Percentiles rank a stretch among this genome's conserved stretches.
Conservation (phyloP, 768 basidiomycete species). For the Hygrophoropsis aurantiaca region DNA sequence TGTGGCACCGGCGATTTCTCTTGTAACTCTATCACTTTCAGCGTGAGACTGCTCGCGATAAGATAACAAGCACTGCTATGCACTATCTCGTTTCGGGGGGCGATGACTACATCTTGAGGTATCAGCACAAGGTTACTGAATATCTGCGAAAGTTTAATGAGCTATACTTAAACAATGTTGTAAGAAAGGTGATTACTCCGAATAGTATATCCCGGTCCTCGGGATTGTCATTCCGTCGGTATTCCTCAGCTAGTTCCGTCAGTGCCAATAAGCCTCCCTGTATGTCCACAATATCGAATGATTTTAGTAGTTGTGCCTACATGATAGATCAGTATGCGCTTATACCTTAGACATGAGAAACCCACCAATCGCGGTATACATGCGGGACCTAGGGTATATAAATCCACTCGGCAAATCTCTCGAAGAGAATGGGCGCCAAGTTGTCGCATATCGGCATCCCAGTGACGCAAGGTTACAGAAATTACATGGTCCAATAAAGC, state of each 20-base stretch:
- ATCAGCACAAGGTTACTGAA: constrained; percentile 59
- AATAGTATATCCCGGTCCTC: constrained; percentile 36
- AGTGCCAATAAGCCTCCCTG: constrained; percentile 83
- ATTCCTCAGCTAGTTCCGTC: constrained; percentile 69
- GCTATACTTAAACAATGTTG: background rate
- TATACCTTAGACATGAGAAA: constrained; percentile 4
- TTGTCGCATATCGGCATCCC: constrained; percentile 81
- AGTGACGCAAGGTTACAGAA: constrained; percentile 77
- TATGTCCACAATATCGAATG: constrained; percentile 66
- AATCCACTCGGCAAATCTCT: constrained; percentile 62
- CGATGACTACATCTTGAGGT: constrained; percentile 57
- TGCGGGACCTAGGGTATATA: constrained; percentile 49
- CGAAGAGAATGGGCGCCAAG: constrained; percentile 76
- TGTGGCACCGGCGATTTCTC: constrained; percentile 45
- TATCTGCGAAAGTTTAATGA: constrained; percentile 44
- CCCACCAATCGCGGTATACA: constrained; percentile 56
- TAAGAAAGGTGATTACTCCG: constrained; percentile 38
- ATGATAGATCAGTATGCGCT: constrained; percentile 11
- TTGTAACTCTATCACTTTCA: constrained; percentile 45
- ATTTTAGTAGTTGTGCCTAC: constrained; percentile 58
- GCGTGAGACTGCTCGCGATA: constrained; percentile 65
- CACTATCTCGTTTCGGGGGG: constrained; percentile 69
- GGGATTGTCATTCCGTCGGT: constrained; percentile 31
- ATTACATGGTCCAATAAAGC: constrained; percentile 73
- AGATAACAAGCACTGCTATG: constrained; percentile 71